These are phyloP conservation scores for Melampsora americana DNA, from an alignment of 1,284 basidiomycete species.

Conservation along the genomic window DNA sequence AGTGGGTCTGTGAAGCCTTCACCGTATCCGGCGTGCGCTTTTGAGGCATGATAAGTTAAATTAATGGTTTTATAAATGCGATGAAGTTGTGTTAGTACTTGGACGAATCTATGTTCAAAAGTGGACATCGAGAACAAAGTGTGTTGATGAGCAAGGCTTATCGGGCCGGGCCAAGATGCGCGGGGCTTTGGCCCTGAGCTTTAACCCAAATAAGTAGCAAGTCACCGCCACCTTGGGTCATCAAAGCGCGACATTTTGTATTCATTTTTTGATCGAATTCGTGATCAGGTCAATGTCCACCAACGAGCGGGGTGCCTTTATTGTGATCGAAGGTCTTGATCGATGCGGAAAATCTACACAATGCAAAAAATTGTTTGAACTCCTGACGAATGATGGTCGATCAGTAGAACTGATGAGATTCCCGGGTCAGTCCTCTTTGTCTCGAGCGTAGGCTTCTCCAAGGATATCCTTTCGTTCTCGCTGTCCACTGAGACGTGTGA, in stretches of 20 bases:
- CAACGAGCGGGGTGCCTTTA: constrained; percentile 66
- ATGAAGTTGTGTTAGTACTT: no score
- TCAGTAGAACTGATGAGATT: constrained; percentile 59
- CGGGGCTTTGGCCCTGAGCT: no score
- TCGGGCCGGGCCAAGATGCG: no score
- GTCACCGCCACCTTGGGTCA: no score
- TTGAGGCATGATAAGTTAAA: no score
- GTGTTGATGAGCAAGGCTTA: no score
- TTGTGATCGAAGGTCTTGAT: constrained; percentile 91
- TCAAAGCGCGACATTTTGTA: background rate
- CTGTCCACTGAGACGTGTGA: background rate
- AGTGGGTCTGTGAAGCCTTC: no score
- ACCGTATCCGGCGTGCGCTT: no score
- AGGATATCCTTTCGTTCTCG: background rate
- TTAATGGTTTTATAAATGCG: no score
- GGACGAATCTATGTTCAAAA: no score
- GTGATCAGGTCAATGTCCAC: background rate
- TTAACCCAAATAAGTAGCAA: no score
- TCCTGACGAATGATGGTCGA: constrained; percentile 55
- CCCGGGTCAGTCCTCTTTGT: constrained; percentile 64
- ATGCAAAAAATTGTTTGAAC: constrained; percentile 63
- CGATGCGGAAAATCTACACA: constrained; percentile 88
- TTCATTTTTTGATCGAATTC: background rate
- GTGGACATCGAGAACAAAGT: no score
- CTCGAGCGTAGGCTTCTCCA: background rate